Evolutionary conservation across 2,329 filamentous ascomycete genomes (phyloP), one percentile per base, ranked within the genome.

Genomic region (Penicillium paneum): DNA sequence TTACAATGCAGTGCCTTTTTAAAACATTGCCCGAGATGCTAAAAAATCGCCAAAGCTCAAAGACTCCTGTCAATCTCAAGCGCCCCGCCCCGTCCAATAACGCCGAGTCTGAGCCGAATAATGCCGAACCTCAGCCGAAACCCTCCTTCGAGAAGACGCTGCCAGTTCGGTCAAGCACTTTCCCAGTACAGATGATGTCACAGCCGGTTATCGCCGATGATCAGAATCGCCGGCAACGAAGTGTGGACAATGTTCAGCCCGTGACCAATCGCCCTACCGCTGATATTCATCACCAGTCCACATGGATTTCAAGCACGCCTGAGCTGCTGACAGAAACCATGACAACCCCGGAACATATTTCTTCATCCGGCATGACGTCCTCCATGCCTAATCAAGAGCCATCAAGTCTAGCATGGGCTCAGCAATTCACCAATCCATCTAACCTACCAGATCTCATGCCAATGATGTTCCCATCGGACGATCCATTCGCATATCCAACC

Each of bases 1-100:
- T 39, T 34, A 54, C 35, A 63, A 40, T 35, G 5, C 64, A 94
- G 90, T 80, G 81, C 45, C 80, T 97, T 8, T 97, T 97, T 69
- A 89, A 94, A 56, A 85, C 91, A 67, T 75, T 97, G 1, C 91
- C 92, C 1, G 86, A 88, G 47, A 82, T 82, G 53, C 77, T 95
- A 32, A 87, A 86, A 64, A 78, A 83, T 51, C 71, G 75, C 32
- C 75, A 79, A 54, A 77, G 73, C 44, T 74, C 76, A 15, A 75
- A 76, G 42, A 68, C 75, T 8, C 70, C 74, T n/a, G 73, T 72
- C 31, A 77, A 76, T 55, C 77, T 81, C 60, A 80, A 82, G 59
- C 74, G 79, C n/a, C 69, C 72, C 5, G 70, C 73, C 2, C 72
- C 76, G 7, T 67, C 70, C 6, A 63, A 58, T 35, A 48, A 61